These are phyloP conservation scores for Stentor roeselii DNA, from an alignment of 73 alveolate genomes.

Conservation along the genomic window DNA sequence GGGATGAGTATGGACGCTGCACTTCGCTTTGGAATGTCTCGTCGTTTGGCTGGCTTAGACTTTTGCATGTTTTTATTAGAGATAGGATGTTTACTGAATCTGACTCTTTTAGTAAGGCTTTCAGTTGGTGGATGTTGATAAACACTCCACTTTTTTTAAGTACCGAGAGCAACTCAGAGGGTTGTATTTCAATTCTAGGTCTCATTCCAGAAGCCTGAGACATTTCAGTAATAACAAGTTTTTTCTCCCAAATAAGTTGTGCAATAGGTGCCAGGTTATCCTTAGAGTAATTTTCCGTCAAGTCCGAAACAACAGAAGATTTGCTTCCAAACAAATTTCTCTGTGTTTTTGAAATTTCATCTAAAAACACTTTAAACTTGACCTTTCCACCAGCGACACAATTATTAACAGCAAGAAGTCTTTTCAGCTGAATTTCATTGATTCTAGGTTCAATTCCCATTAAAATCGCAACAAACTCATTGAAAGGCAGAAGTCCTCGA, in stretches of 20 bases:
- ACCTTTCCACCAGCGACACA: background rate
- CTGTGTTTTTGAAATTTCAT: background rate
- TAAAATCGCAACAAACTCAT: background rate
- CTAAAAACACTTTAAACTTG: slow-evolving; percentile 1
- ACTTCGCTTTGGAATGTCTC: background rate
- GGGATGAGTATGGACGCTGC: background rate
- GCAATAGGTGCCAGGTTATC: background rate
- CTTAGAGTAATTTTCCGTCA: slow-evolving; percentile 7
- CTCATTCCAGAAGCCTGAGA: slow-evolving; percentile 1
- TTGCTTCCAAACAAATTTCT: background rate
- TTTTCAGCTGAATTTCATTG: background rate
- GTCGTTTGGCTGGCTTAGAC: background rate
- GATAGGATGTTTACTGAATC: background rate
- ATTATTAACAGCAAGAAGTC: background rate
- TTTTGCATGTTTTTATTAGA: background rate
- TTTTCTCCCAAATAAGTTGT: slow-evolving; percentile 21
- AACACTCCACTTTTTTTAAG: slow-evolving; percentile 4
- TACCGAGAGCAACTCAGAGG: slow-evolving; percentile 5
- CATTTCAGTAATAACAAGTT: slow-evolving; percentile 6
- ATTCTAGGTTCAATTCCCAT: background rate
- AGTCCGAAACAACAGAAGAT: background rate
- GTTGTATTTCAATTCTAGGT: background rate
- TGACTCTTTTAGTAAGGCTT: background rate
- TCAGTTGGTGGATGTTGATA: background rate
- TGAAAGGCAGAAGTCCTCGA: slow-evolving; percentile 7